Conservation (phyloP, 2,329 filamentous ascomycete species). For the Cladorrhinum sp. region DNA sequence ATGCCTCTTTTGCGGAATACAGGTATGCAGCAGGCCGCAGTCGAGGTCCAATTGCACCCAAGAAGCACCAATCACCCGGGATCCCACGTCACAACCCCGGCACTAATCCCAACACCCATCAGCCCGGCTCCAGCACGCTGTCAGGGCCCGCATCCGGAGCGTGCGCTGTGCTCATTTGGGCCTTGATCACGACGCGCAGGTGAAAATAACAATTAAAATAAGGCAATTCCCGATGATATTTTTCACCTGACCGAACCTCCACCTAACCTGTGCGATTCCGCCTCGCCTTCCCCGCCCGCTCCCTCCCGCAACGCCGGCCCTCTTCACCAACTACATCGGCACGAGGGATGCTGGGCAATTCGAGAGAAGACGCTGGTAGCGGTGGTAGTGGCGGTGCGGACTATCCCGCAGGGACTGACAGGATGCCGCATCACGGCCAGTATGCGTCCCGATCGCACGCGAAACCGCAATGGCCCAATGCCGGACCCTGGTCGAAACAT, state of each 20-base stretch:
- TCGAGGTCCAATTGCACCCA: conserved; percentile 7
- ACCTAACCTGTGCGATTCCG: conserved; percentile 12
- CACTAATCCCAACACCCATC: conserved; percentile 18
- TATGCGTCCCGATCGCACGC: conserved; percentile 23
- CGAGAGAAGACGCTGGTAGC: conserved; percentile 17
- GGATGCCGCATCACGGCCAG: conserved; percentile 25
- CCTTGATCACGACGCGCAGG: conserved; percentile 19
- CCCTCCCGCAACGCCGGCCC: conserved; percentile 6
- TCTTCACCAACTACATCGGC: conserved; percentile 16
- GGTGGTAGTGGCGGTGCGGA: conserved; percentile 17
- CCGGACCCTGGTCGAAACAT: conserved; percentile 33
- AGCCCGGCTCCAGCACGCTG: conserved; percentile 20
- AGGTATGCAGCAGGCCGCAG: conserved; percentile 16
- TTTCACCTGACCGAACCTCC: conserved; percentile 13
- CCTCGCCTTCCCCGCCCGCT: neutral
- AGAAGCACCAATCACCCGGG: conserved; percentile 10
- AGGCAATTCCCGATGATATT: conserved; percentile 18
- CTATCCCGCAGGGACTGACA: conserved; percentile 8
- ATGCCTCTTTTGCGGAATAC: neutral
- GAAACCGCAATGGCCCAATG: conserved; percentile 22
- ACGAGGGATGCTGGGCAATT: conserved; percentile 16
- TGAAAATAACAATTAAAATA: conserved; percentile 24
- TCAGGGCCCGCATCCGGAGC: conserved; percentile 19
- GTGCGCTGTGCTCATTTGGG: conserved; percentile 19
- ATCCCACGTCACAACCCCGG: conserved; percentile 19